Percentiles rank a stretch among this genome's conserved stretches.
phyloP scores from a whole-genome alignment of 331 rosid species.

The Dryas integrifolia region DNA sequence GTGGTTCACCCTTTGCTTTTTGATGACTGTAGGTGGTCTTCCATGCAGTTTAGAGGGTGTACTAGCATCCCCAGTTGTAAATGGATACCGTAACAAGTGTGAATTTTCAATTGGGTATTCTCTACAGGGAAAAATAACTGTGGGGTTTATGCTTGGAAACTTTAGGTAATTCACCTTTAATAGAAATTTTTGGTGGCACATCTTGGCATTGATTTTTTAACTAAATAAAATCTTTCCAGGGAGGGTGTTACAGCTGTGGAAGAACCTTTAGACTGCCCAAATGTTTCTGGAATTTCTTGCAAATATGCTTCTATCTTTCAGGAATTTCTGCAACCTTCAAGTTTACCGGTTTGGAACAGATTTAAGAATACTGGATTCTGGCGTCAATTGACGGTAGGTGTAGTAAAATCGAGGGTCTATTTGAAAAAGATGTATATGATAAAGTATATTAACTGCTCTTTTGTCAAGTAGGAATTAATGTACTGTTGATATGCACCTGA shows the following conservation, averaged over 20 bases:
- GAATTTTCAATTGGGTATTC: slow-evolving; percentile 95
- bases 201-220: not conserved
- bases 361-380: slow-evolving; percentile 88
- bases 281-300: slow-evolving; percentile 69
- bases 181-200: slow-evolving; percentile 17
- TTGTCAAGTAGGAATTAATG: not conserved
- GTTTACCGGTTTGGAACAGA: slow-evolving; percentile 86
- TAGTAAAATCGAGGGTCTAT: slow-evolving; percentile 5
- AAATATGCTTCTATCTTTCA: slow-evolving; percentile 79
- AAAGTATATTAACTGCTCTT: not conserved
- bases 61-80: slow-evolving; percentile 70
- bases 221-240: slow-evolving; percentile 45
- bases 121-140: slow-evolving; percentile 69
- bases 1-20: slow-evolving; percentile 17
- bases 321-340: slow-evolving; percentile 74
- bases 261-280: slow-evolving; percentile 86
- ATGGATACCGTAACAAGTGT: slow-evolving; percentile 93
- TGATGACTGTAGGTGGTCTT: slow-evolving; percentile 68
- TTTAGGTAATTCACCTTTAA: slow-evolving; percentile 57
- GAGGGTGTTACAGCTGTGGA: slow-evolving; percentile 97
- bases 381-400: slow-evolving; percentile 85
- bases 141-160: slow-evolving; percentile 95
- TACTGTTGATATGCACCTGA: not conserved
- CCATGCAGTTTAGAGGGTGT: slow-evolving; percentile 84
- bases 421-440: not conserved